These are phyloP conservation scores for Yamadazyma atmosphaerica DNA, from an alignment of 1,139 yeast genomes.

Conservation along the genomic window DNA sequence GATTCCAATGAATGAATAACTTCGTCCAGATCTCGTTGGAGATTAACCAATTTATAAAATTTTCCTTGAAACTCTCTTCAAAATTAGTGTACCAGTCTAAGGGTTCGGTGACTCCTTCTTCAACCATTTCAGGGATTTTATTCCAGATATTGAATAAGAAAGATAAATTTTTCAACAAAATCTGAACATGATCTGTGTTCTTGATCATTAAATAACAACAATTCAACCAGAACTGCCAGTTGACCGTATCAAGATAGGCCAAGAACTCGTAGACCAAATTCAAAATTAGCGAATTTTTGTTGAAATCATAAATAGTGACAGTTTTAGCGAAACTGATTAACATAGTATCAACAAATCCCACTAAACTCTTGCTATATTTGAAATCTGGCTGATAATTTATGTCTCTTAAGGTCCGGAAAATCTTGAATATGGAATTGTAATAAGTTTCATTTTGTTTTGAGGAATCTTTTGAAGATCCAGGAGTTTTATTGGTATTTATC, in stretches of 20 bases:
- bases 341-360: constrained; percentile 31
- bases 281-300: constrained; percentile 44
- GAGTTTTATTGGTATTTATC: too few relatives aligned
- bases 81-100: constrained; percentile 35
- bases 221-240: constrained; percentile 79
- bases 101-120: constrained; percentile 4
- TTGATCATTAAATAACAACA: constrained; percentile 59
- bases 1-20: constrained; percentile 77
- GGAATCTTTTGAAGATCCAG: constrained; percentile 1
- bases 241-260: constrained; percentile 40
- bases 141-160: constrained; percentile 77
- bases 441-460: constrained; percentile 30
- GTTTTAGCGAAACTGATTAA: constrained; percentile 38
- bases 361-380: constrained; percentile 7
- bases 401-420: constrained; percentile 49
- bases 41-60: constrained; percentile 56
- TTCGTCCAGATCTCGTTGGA: constrained; percentile 49
- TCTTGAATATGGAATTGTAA: constrained; percentile 39
- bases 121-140: constrained; percentile 48
- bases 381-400: constrained; percentile 18
- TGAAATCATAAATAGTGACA: constrained; percentile 46
- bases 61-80: constrained; percentile 42
- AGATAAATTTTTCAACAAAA: constrained; percentile 62
- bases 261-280: constrained; percentile 48
- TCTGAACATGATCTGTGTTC: constrained; percentile 60